Base-by-base conservation (phyloP, 2,329 filamentous ascomycete genomes). In the Clonostachys rosea region DNA sequence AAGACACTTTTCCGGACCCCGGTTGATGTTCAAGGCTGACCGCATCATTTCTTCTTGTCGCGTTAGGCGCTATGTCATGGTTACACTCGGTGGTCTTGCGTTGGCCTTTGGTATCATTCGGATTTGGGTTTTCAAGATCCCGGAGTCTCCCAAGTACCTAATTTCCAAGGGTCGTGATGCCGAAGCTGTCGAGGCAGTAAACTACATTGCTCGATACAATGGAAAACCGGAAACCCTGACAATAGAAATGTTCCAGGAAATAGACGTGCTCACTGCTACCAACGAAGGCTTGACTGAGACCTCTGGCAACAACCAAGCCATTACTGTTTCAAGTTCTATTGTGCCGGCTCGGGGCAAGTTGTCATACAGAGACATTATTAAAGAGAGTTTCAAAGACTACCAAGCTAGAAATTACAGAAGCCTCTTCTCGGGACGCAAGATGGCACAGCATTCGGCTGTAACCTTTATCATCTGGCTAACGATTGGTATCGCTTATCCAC, bases 401-500 rank as follows among this genome's bases (percentile, higher is more conserved):
- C 52, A 47, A 16, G 6, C 43, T 13, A 50, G 47, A 24, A 62
- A 56, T 53, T 62, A 68, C 50, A 65, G 53, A 34, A 55, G 52
- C 33, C 57, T 67, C 3, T 67, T 67, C 45, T 49, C 58, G 5
- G 56, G 59, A 2, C 49, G 52, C 14, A 62, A 61, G 48, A 61
- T 67, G 57, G 57, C 61, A 3, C 61, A 57, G 44, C 61, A 65
- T 47, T 62, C 65, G 1, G 51, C 56, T 1, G 56, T 73, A 6
- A 67, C 63, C 2, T 72, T 70, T 50, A 51, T 66, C 5, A 63
- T 71, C 40, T 74, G 70, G 71, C 50, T 71, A 5, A 71, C 66
- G 0, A 69, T 73, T 33, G 70, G 69, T n/a, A 64, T 74, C 18
- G 70, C 67, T 2, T 74, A 74, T 51, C 71, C 71, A 5, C 60